These are phyloP conservation scores for Penstemon davidsonii DNA, from an alignment of 257 asterid species.

Conservation along the genomic window DNA sequence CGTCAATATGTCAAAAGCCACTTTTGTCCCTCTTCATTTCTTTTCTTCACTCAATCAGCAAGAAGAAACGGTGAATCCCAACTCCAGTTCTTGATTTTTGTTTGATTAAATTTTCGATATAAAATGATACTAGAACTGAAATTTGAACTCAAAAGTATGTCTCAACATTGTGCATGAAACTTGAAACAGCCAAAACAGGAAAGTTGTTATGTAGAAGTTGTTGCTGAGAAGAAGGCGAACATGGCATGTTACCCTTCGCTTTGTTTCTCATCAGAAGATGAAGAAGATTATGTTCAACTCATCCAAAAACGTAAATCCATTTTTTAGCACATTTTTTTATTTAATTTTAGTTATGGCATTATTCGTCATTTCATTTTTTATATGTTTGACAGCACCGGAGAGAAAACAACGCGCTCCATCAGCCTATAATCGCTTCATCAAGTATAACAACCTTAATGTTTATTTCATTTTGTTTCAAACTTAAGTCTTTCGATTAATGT, in stretches of 20 bases:
- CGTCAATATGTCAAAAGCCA: constrained; percentile 51
- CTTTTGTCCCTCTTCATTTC: constrained; percentile 44
- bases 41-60: constrained; percentile 42
- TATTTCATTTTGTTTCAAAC: background rate
- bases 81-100: background rate
- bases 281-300: constrained; percentile 37
- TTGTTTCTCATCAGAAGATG: constrained; percentile 46
- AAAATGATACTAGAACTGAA: background rate
- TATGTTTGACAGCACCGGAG: constrained; percentile 56
- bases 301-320: constrained; percentile 54
- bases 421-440: constrained; percentile 81
- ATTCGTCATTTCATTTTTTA: background rate
- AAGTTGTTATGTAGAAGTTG: constrained; percentile 30
- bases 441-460: constrained; percentile 32
- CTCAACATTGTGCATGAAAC: background rate
- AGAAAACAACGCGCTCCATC: constrained; percentile 78
- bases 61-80: constrained; percentile 28
- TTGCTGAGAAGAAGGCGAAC: constrained; percentile 19
- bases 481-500: background rate
- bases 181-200: constrained; percentile 36
- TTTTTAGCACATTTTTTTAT: background rate
- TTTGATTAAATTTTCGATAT: background rate
- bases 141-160: too few species aligned
- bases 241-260: constrained; percentile 23
- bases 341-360: background rate